Percentiles rank a stretch among this genome's conserved stretches.
Evolutionary conservation across 768 basidiomycete genomes (phyloP).

Genomic region (Tricholoma terreum): DNA sequence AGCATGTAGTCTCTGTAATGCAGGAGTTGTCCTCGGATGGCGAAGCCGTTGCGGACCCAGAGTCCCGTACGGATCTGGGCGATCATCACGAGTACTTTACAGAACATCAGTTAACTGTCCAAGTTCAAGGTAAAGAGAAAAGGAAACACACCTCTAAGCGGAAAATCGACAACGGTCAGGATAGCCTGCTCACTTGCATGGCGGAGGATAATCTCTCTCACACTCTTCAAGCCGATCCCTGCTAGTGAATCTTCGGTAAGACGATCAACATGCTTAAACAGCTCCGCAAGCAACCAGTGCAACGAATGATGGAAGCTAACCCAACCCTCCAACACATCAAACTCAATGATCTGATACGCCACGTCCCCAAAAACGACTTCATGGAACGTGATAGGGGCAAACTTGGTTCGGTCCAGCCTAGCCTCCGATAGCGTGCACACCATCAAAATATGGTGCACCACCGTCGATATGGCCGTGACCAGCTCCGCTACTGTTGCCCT

Average conservation of each 20-base stretch:
- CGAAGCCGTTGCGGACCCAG: slow-evolving; percentile 97
- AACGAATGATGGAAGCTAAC: slow-evolving; percentile 93
- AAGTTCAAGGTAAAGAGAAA: background rate
- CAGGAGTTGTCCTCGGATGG: slow-evolving; percentile 89
- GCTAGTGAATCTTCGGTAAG: slow-evolving; percentile 53
- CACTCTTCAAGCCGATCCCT: slow-evolving; percentile 48
- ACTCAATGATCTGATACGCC: slow-evolving; percentile 62
- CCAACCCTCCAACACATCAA: slow-evolving; percentile 77
- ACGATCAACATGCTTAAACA: slow-evolving; percentile 78
- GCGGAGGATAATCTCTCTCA: slow-evolving; percentile 59
- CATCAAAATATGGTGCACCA: slow-evolving; percentile 68
- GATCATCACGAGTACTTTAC: slow-evolving; percentile 78
- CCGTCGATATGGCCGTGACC: slow-evolving; percentile 61
- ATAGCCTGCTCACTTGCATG: slow-evolving; percentile 66
- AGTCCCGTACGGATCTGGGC: slow-evolving; percentile 93
- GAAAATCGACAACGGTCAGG: slow-evolving; percentile 81
- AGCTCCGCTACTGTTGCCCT: slow-evolving; percentile 56
- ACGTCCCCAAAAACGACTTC: slow-evolving; percentile 60
- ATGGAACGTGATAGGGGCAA: slow-evolving; percentile 60
- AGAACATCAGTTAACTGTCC: background rate
- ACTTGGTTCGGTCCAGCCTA: slow-evolving; percentile 63
- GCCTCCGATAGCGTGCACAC: slow-evolving; percentile 69
- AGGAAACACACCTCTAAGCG: slow-evolving; percentile 68
- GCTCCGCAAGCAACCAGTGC: slow-evolving; percentile 86
- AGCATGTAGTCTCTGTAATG: slow-evolving; percentile 97